These are phyloP conservation scores for Claviceps sp. DNA, from an alignment of 2,329 filamentous ascomycete genomes.

Conservation along the genomic window DNA sequence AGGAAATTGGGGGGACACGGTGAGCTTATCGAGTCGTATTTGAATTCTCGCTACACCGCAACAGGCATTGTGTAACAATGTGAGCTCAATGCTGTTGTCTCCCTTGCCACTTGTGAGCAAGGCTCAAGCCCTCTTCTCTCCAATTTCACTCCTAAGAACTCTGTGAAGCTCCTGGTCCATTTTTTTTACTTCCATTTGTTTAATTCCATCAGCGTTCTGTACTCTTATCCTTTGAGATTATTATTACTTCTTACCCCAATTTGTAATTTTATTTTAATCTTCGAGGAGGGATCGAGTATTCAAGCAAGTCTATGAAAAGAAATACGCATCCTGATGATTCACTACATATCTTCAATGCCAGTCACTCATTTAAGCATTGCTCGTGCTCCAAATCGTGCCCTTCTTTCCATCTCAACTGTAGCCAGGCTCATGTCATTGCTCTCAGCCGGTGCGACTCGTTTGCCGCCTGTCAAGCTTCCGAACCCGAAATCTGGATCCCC, in stretches of 20 bases:
- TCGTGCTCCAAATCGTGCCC: slow-evolving; percentile 12
- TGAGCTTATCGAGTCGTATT: not conserved
- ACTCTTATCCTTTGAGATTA: no score
- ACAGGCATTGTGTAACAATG: not conserved
- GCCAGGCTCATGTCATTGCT: slow-evolving; percentile 12
- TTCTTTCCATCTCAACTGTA: slow-evolving; percentile 16
- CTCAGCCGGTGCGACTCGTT: slow-evolving; percentile 13
- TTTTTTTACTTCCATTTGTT: no score
- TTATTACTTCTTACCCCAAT: no score
- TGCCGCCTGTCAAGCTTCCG: slow-evolving; percentile 29
- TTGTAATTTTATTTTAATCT: no score
- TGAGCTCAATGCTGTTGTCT: not conserved
- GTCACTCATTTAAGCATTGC: slow-evolving; percentile 10
- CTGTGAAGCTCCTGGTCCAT: not conserved
- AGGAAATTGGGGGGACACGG: not conserved
- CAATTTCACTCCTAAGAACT: not conserved
- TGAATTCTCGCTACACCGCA: not conserved
- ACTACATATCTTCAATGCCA: not conserved
- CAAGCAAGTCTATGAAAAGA: no score
- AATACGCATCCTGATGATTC: no score
- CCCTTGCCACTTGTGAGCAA: not conserved
- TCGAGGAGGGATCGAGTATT: no score
- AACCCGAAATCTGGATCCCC: slow-evolving; percentile 53
- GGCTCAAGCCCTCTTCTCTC: not conserved
- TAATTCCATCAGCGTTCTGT: no score